Percentiles rank a stretch among this genome's conserved stretches.
These are phyloP conservation scores for Lunasporangiospora selenospora DNA, from an alignment of 192 early-diverging fungal genomes.

Conservation along the genomic window DNA sequence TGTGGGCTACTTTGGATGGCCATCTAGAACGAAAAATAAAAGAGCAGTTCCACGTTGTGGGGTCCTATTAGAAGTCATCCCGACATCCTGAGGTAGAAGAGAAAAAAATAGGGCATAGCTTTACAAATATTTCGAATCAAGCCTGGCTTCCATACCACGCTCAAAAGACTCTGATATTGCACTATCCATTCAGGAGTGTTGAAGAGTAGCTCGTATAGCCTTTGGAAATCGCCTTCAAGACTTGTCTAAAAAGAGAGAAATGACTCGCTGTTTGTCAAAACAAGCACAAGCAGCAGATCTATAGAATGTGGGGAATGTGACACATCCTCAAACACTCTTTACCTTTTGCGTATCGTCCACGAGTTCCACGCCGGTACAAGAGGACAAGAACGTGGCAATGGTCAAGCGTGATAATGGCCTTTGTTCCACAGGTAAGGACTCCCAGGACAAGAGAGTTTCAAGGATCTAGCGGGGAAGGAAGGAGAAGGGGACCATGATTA, in stretches of 20 bases:
- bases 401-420: conserved; percentile 12
- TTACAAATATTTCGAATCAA: too few species aligned
- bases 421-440: neutral
- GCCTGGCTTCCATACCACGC: conserved; percentile 26
- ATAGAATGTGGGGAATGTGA: too few species aligned
- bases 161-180: conserved; percentile 13
- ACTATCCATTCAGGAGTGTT: conserved; percentile 8
- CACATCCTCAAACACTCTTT: neutral
- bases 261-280: neutral
- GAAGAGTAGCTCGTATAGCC: conserved; percentile 5
- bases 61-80: neutral
- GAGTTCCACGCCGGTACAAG: conserved; percentile 9
- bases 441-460: conserved; percentile 13
- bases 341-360: conserved; percentile 6
- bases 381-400: conserved; percentile 10
- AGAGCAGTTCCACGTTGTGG: neutral
- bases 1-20: too few species aligned
- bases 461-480: conserved; percentile 10
- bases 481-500: neutral
- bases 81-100: neutral
- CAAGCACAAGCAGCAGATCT: neutral
- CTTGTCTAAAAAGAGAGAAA: too few species aligned
- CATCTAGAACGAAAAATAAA: too few species aligned
- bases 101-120: too few species aligned
- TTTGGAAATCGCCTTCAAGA: too few species aligned